phyloP scores from a whole-genome alignment of 345 rosid species.

The Erysimum cheiranthoides region DNA sequence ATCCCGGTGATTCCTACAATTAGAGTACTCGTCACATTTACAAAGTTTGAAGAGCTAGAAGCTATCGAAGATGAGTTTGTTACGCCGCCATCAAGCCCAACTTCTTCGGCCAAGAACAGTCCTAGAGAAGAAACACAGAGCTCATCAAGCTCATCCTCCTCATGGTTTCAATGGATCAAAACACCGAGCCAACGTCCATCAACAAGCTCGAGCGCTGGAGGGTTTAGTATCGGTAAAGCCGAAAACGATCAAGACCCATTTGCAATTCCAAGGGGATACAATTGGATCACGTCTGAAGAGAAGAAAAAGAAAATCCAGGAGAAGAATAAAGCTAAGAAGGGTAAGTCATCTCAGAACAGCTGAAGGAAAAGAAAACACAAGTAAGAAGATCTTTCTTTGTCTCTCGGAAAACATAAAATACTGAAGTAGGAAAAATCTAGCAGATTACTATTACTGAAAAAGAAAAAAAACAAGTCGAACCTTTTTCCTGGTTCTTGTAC shows the following conservation, averaged over 20 bases:
- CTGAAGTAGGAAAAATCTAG: constrained; percentile 44
- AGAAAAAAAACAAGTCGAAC: neutral
- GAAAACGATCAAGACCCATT: constrained; percentile 85
- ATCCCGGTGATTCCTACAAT: constrained; percentile 98
- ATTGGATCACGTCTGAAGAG: constrained; percentile 89
- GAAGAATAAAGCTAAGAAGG: constrained; percentile 79
- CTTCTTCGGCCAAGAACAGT: constrained; percentile 59
- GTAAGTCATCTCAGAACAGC: constrained; percentile 44
- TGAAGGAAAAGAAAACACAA: constrained; percentile 28
- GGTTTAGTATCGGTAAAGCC: constrained; percentile 48
- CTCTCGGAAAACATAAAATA: constrained; percentile 35
- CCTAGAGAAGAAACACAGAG: constrained; percentile 54
- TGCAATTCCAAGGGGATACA: constrained; percentile 75
- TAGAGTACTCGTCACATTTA: constrained; percentile 89
- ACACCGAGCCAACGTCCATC: constrained; percentile 70
- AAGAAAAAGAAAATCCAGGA: constrained; percentile 96
- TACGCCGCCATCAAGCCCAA: constrained; percentile 97
- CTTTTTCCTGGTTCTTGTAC: constrained; percentile 40
- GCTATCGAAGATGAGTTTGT: constrained; percentile 80
- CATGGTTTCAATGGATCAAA: constrained; percentile 99
- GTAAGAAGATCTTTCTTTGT: constrained; percentile 32
- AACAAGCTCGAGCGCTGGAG: constrained; percentile 50
- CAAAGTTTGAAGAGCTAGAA: constrained; percentile 94
- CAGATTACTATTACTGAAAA: constrained; percentile 20
- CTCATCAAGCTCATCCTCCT: constrained; percentile 70